Base-by-base conservation (phyloP, 2,329 filamentous ascomycete species). In the Graphilbum ipis-grandicollis region DNA sequence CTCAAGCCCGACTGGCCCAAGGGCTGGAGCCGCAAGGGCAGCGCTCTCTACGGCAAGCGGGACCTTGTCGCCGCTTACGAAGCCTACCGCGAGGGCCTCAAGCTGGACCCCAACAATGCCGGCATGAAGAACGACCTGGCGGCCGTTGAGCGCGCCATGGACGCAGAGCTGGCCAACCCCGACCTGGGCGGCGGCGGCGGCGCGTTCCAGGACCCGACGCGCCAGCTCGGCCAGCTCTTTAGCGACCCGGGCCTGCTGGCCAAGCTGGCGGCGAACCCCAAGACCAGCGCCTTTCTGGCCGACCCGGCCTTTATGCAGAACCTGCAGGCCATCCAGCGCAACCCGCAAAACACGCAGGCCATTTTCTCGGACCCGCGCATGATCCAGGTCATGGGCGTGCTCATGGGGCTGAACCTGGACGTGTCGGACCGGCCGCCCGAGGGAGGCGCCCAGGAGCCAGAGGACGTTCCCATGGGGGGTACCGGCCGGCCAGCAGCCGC, bases 1-100 rank as follows among this genome's bases (percentile, higher is more conserved):
- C 66, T 98, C 56, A 96, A 98, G 68, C 80, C 88, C 12, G 90
- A 96, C 65, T 98, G 90, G 90, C 76, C 84, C 41, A 96, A 96
- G 63, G 90, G 90, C 46, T 94, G 84, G 79, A 79, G 81, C 41
- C 77, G 90, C 42, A 94, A 94, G 58, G 90, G 88, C 46, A 79
- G 85, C 44, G 90, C 90, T 39, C 68, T 86, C 25, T 90, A 93
- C 56, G 90, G 90, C 33, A 65, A 77, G 41, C 83, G 86, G 36
- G 84, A 98, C 54, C 68, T 96, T 18, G 65, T 90, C 35, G 80
- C 74, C 34, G 85, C 90, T 25, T 72, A 79, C 44, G 85, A 94
- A 50, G 85, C 92, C 18, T 98, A 92, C 56, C 81, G 93, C 52
- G 73, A 92, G 55, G 90, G 88, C n/a, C 65, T 94, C 47, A 93